phyloP scores from a whole-genome alignment of 1,139 yeast species.

The Pichia sp. region DNA sequence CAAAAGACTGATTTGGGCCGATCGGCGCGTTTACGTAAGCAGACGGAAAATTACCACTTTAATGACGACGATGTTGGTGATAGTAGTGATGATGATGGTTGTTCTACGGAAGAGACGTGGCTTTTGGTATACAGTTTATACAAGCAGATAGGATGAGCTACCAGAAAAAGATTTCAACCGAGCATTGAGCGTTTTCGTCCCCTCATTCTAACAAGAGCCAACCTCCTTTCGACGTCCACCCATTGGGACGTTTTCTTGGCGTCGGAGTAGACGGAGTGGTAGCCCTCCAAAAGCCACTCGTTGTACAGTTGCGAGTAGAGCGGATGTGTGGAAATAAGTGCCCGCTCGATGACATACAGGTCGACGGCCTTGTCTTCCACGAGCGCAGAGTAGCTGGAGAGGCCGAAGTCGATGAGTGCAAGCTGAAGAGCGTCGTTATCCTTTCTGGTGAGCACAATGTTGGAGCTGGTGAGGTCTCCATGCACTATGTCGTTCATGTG shows the following conservation, averaged over 20 bases:
- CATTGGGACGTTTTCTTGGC: slow-evolving; percentile 36
- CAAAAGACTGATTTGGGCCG: too few species aligned
- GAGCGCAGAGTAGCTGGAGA: slow-evolving; percentile 69
- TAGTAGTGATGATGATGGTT: too few species aligned
- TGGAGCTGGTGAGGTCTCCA: slow-evolving; percentile 93
- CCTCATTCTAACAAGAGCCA: slow-evolving; percentile 81
- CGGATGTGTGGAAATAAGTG: slow-evolving; percentile 88
- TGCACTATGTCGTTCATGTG: slow-evolving; percentile 82
- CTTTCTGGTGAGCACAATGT: slow-evolving; percentile 53
- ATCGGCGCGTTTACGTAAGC: too few species aligned
- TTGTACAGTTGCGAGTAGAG: slow-evolving; percentile 59
- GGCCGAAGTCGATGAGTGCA: slow-evolving; percentile 84
- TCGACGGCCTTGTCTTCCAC: slow-evolving; percentile 97
- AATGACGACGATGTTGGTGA: too few species aligned
- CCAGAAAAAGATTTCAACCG: slow-evolving; percentile 39
- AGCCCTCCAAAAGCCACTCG: slow-evolving; percentile 72
- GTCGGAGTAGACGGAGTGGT: slow-evolving; percentile 41
- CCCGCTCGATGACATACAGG: slow-evolving; percentile 87
- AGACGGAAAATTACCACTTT: too few species aligned
- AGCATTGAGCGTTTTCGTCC: slow-evolving; percentile 96
- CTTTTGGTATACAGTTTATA: too few species aligned
- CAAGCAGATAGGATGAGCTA: too few species aligned
- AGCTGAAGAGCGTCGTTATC: slow-evolving; percentile 30
- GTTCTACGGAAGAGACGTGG: too few species aligned
- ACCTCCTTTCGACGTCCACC: slow-evolving; percentile 45